Evolutionary conservation across 495 filamentous ascomycete genomes (phyloP), one percentile per base, ranked within the genome.

Genomic region (Penicillium steckii): DNA sequence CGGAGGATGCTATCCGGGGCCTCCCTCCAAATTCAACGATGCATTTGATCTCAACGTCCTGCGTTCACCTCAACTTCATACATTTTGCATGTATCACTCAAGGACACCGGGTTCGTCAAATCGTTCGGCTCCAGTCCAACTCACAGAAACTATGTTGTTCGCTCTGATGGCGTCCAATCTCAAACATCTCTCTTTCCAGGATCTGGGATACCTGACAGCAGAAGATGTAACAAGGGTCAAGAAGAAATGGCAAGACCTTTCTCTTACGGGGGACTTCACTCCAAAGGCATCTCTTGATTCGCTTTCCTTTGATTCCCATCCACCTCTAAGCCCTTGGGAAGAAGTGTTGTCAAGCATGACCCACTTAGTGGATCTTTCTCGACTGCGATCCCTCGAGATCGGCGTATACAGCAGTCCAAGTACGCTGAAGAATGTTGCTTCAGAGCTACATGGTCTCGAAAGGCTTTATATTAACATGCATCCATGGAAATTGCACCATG

Each of bases 221-320:
- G 21, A 41, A 24, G 38, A 41, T 41, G n/a, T 41, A n/a, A 4
- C 8, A 13, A 21, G 10, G 9, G 21, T 41, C 7, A 41, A 41
- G 10, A 4, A 13, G 13, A 41, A 21, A 41, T 41, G 38, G 38
- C 8, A 41, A n/a, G 21, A 41, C 1, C 19, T 41, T 41, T 41
- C 38, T 23, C 38, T 21, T 8, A 23, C 38, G 1, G 38, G 38
- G 6, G 3, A 21, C 4, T 22, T 23, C 17, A 41, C 19, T 4
- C 38, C 38, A 3, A 41, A 8, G 4, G 38, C 38, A 8, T 41
- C 19, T 23, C 38, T 41, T 9, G 38, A 41, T 23, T 41, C 38
- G 7, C 38, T 41, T n/a, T 41, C 38, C 38, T 41, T 41, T n/a
- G 38, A 41, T n/a, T 17, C 38, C 38, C 38, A 41, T n/a, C 38